Conservation (phyloP, 1,139 yeast species). For the Entelexis paramagnoliae region DNA sequence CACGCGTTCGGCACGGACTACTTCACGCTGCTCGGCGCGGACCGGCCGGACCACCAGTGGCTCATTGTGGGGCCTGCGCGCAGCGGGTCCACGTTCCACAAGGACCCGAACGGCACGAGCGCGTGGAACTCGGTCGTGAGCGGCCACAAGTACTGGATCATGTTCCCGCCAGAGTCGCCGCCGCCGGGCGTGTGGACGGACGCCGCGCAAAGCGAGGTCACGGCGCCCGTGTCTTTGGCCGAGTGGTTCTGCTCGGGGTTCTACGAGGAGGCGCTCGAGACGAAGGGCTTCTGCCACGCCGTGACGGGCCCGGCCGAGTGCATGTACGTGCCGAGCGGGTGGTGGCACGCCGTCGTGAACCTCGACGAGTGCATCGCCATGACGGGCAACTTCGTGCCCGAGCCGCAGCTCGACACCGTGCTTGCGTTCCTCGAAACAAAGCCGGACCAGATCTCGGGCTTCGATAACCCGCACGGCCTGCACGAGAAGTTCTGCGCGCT, state of each 20-base stretch:
- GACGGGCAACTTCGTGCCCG: slow-evolving; percentile 81
- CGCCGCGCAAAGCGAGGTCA: slow-evolving; percentile 72
- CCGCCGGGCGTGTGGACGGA: slow-evolving; percentile 86
- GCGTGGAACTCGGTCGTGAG: slow-evolving; percentile 79
- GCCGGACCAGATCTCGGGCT: slow-evolving; percentile 68
- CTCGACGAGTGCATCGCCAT: slow-evolving; percentile 63
- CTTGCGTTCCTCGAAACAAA: slow-evolving; percentile 58
- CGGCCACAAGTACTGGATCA: slow-evolving; percentile 77
- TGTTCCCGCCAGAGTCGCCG: slow-evolving; percentile 63
- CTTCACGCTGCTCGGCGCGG: slow-evolving; percentile 33
- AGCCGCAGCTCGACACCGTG: slow-evolving; percentile 41
- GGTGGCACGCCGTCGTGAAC: slow-evolving; percentile 94
- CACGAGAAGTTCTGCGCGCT: slow-evolving; percentile 23
- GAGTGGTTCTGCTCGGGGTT: slow-evolving; percentile 84
- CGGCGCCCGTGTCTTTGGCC: slow-evolving; percentile 79
- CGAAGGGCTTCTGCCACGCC: slow-evolving; percentile 47
- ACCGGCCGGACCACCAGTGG: slow-evolving; percentile 89
- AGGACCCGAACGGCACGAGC: slow-evolving; percentile 81
- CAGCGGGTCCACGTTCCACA: slow-evolving; percentile 83
- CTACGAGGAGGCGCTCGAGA: slow-evolving; percentile 47
- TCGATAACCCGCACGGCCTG: slow-evolving; percentile 34
- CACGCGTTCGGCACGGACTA: slow-evolving; percentile 34
- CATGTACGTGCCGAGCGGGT: slow-evolving; percentile 81
- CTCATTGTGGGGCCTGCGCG: slow-evolving; percentile 70
- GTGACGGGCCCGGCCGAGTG: slow-evolving; percentile 75